A percentile compares a stretch with the other conserved stretches of the same genome.
Evolutionary conservation across 495 filamentous ascomycete species (phyloP).

Genomic region (Elaphomyces granulatus): DNA sequence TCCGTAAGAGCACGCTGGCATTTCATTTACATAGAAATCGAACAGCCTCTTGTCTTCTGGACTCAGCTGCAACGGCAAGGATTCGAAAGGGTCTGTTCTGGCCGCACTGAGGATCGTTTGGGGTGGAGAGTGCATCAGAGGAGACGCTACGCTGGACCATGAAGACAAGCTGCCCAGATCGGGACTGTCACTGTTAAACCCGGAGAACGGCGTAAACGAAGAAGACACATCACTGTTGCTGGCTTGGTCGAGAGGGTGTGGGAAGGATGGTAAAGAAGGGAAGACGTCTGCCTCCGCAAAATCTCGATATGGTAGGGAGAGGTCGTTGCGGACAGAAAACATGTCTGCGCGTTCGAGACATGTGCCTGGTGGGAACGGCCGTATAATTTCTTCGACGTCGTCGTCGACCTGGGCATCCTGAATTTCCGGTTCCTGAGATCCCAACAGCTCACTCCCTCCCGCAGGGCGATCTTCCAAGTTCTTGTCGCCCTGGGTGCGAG

Average conservation of each 20-base stretch:
- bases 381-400: constrained; percentile 5
- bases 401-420: background rate
- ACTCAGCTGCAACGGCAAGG: constrained; percentile 19
- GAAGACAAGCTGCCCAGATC: constrained; percentile 9
- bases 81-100: constrained; percentile 25
- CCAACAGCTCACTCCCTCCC: no score
- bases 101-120: constrained; percentile 23
- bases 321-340: background rate
- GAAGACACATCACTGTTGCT: background rate
- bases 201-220: background rate
- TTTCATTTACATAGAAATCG: constrained; percentile 28
- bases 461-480: background rate
- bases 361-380: background rate
- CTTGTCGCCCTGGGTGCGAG: background rate
- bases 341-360: no score
- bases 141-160: constrained; percentile 8
- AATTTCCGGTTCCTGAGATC: no score
- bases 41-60: constrained; percentile 20
- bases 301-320: background rate
- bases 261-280: background rate
- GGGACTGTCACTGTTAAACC: constrained; percentile 4
- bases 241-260: background rate
- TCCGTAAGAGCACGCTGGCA: constrained; percentile 28
- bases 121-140: constrained; percentile 19
- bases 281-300: background rate